Conservation (phyloP, 1,284 basidiomycete species). For the Rhodotorula glutinis region DNA sequence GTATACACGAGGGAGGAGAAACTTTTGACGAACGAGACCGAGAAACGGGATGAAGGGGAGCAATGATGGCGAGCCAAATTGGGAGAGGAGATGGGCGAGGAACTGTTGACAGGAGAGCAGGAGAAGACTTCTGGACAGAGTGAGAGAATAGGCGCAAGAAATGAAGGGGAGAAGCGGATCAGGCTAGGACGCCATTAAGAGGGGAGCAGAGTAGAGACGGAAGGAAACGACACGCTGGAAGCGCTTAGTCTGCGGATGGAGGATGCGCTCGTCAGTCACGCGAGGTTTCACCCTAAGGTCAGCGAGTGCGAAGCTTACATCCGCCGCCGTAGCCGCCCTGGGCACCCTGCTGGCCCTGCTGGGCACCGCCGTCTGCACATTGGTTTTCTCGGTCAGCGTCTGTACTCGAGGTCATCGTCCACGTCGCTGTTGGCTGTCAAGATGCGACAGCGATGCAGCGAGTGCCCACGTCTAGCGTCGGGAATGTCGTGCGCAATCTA, state of each 20-base stretch:
- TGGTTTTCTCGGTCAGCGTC: no score
- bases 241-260: slow-evolving; percentile 1
- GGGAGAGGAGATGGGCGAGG: background rate
- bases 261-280: no score
- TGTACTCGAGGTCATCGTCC: no score
- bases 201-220: background rate
- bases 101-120: no score
- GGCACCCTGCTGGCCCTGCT: slow-evolving; percentile 15
- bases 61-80: background rate
- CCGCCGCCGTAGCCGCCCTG: slow-evolving; percentile 38
- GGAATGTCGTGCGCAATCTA: no score
- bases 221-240: background rate
- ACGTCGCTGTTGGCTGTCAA: background rate
- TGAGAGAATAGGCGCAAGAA: no score
- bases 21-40: background rate
- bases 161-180: no score
- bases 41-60: background rate
- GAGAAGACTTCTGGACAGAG: no score
- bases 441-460: background rate
- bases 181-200: no score
- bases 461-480: background rate
- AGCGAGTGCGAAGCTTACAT: no score
- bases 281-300: no score
- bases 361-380: slow-evolving; percentile 6
- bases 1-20: slow-evolving; percentile 2